phyloP scores from a whole-genome alignment of 1,139 yeast genomes.

The Geotrichum macrosporum region DNA sequence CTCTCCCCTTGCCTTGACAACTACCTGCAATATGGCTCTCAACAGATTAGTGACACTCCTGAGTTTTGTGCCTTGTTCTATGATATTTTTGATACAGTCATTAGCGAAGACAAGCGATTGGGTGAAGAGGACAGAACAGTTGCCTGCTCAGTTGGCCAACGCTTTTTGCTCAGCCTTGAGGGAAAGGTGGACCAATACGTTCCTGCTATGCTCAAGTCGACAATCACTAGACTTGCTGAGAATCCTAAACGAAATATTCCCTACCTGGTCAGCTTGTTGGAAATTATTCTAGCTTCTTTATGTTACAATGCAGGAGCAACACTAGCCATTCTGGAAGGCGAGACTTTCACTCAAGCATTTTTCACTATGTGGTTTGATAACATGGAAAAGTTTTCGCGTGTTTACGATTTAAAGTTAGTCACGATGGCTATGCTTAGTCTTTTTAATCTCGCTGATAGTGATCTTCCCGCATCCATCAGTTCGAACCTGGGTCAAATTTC shows the following conservation, averaged over 20 bases:
- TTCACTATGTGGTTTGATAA: constrained; percentile 65
- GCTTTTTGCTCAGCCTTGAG: constrained; percentile 47
- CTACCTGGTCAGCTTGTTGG: constrained; percentile 55
- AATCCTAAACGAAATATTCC: constrained; percentile 38
- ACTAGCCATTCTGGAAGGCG: constrained; percentile 49
- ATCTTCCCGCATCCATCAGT: constrained; percentile 36
- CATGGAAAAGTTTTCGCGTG: constrained; percentile 59
- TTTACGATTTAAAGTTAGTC: constrained; percentile 75
- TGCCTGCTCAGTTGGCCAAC: constrained; percentile 54
- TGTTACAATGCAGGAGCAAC: constrained; percentile 58
- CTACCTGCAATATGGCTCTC: constrained; percentile 67
- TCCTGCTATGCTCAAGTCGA: constrained; percentile 41
- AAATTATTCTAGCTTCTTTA: constrained; percentile 61
- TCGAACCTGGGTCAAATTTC: constrained; percentile 43
- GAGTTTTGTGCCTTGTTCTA: constrained; percentile 30
- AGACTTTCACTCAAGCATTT: constrained; percentile 47
- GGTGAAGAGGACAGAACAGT: constrained; percentile 49
- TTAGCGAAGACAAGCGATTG: constrained; percentile 40
- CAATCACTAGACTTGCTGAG: constrained; percentile 30
- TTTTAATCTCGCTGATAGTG: constrained; percentile 41
- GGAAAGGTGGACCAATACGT: constrained; percentile 42
- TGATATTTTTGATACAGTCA: constrained; percentile 39
- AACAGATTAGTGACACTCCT: constrained; percentile 41
- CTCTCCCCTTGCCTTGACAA: constrained; percentile 70
- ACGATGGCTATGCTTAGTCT: constrained; percentile 59